These are phyloP conservation scores for Gossypium stocksii DNA, from an alignment of 345 rosid genomes.

Conservation along the genomic window DNA sequence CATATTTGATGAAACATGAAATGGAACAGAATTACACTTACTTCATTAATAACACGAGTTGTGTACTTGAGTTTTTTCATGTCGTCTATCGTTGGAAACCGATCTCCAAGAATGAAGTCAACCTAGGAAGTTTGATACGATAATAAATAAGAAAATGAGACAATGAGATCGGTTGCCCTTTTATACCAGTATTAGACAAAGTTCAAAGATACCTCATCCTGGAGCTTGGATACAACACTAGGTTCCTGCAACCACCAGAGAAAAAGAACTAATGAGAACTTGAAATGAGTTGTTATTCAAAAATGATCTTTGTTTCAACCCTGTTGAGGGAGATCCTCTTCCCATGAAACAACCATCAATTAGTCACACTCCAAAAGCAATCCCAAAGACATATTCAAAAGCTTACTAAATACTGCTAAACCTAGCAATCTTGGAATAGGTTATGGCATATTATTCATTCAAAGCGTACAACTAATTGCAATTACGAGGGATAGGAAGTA, in stretches of 20 bases:
- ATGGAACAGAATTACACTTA: conserved; percentile 18
- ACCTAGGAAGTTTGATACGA: conserved; percentile 44
- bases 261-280: neutral
- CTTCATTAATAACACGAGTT: conserved; percentile 90
- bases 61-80: conserved; percentile 89
- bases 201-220: conserved; percentile 57
- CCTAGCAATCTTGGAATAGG: neutral
- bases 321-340: conserved; percentile 1
- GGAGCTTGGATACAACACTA: conserved; percentile 69
- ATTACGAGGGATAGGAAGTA: neutral
- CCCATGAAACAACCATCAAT: neutral
- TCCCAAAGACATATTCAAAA: neutral
- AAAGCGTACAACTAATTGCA: neutral
- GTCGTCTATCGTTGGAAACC: conserved; percentile 74
- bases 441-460: neutral
- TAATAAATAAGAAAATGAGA: neutral
- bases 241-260: conserved; percentile 59
- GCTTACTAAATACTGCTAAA: neutral
- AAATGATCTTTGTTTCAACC: neutral
- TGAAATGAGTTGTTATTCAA: neutral
- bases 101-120: conserved; percentile 85
- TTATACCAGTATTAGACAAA: neutral
- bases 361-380: neutral
- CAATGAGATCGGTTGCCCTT: neutral
- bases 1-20: neutral